Evolutionary conservation across 192 early-diverging fungal species (phyloP), one percentile per base, ranked within the genome.

Genomic region (Coemansia guatemalensis): DNA sequence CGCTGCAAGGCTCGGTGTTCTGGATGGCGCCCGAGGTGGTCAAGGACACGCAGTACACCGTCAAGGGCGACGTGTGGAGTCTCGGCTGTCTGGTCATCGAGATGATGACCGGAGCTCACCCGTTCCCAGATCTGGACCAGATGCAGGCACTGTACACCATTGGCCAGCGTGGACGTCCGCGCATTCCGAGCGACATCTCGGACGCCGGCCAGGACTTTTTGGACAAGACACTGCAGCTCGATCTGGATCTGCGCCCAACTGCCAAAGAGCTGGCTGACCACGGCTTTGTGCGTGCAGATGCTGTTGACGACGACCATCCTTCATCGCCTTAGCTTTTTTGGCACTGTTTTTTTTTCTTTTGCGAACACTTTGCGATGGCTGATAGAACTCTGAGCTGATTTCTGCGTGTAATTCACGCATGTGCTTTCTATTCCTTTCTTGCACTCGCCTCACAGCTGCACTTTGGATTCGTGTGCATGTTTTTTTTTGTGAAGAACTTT

Each of bases 11-110:
- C 1, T 94, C 94, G 0, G 89, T 98, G 26, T 93, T 92, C 75
- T 99, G 97, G 97, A 98, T 98, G 95, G 96, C 97, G n/a, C 97
- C 96, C 22, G 97, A 98, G 78, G 94, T 98, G 6, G 92, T 96
- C 53, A 92, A 93, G 72, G 90, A 92, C 73, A 93, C 90, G 4
- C 88, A 91, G 32, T 97, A 97, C 69, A 93, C 92, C 8, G 84
- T 88, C 59, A 97, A 95, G 83, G 93, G 91, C 23, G 93, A 95
- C 67, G 92, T 95, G 33, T 96, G 94, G 95, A 89, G 89, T 67
- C 79, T 99, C 26, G 96, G 96, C 8, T 98, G 96, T 69, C 83
- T 98, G 64, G 86, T 95, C 0, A 88, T 97, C n/a, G 97, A 99
- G 82, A 99, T 99, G 97, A 90, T 99, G 66, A 97, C 95, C 0